These are phyloP conservation scores for Fusarium sulawesiense DNA, from an alignment of 2,329 filamentous ascomycete genomes.

Conservation along the genomic window DNA sequence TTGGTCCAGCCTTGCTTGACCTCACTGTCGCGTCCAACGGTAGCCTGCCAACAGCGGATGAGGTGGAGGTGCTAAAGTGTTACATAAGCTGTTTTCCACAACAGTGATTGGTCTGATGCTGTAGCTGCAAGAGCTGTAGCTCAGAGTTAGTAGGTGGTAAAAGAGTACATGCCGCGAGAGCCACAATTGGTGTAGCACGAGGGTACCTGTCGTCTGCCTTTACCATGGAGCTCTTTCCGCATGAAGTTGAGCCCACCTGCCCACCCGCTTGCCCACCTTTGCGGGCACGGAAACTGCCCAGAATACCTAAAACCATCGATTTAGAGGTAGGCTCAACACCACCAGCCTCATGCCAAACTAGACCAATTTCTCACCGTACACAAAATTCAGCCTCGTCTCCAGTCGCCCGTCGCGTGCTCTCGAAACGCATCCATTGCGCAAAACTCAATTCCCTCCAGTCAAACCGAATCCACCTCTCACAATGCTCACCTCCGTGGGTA, in stretches of 20 bases:
- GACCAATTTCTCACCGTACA: conserved; percentile 18
- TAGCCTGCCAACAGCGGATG: conserved; percentile 48
- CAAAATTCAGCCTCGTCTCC: conserved; percentile 19
- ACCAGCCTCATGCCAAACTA: conserved; percentile 25
- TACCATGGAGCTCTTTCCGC: conserved; percentile 25
- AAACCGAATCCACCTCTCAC: conserved; percentile 4
- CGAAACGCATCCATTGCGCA: background rate
- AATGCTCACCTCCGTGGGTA: conserved; percentile 58
- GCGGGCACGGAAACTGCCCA: conserved; percentile 25
- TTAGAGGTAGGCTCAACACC: conserved; percentile 29
- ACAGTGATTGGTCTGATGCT: conserved; percentile 47
- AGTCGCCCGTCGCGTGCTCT: background rate
- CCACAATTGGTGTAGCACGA: background rate
- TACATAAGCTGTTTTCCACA: conserved; percentile 47
- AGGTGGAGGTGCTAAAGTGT: conserved; percentile 21
- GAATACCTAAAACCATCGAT: conserved; percentile 27
- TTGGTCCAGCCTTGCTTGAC: conserved; percentile 32
- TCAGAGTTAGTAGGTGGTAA: conserved; percentile 6
- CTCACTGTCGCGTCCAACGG: conserved; percentile 52
- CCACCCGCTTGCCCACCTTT: conserved; percentile 14
- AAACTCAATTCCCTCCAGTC: background rate
- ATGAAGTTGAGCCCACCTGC: conserved; percentile 24
- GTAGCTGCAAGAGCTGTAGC: conserved; percentile 35
- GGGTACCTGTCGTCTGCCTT: conserved; percentile 9
- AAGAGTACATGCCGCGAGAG: conserved; percentile 2